Base-by-base conservation (phyloP, 2,329 filamentous ascomycete genomes). In the Grosmannia clavigera region DNA sequence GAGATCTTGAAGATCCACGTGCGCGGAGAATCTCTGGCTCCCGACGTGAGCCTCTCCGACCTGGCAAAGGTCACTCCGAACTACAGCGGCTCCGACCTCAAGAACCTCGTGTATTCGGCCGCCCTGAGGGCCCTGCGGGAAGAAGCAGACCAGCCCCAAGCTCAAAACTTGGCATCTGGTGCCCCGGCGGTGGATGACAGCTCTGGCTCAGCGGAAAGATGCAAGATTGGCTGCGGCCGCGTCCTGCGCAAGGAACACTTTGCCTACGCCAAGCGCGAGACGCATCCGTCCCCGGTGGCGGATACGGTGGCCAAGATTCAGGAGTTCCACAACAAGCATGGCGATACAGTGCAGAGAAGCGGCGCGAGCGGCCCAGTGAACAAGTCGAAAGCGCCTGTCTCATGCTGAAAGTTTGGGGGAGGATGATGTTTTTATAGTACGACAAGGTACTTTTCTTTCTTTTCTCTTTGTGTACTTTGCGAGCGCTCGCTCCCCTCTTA, bases 61-160 rank as follows among this genome's bases (percentile, higher is more conserved):
- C 65, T 80, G 3, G 76, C 77, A 3, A 70, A 67, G 31, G 70
- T 72, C 19, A 80, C 78, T 0, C 71, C 73, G 0, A 70, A 76
- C 31, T 80, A 79, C 64, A 79, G 77, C 0, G 78, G 78, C 19
- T 79, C 76, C 1, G 78, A 81, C 62, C 67, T 80, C 57, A 80
- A 79, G 67, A 80, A 77, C 61, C 67, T 80, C 27, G 74, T 73
- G 25, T 76, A 78, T 11, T 73, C 75, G 4, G 77, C 78, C n/a
- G 77, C 78, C 2, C 66, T 78, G 53, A 74, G 73, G 27, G 76
- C 74, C 56, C 75, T 79, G 3, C 35, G 40, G 55, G 59, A 60
- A 29, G 55, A 60, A 55, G 19, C 46, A 6, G 19, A 50, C 46
- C 46, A 50, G 46, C 19, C n/a, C 46, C 46, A 11, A 50, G 46